Evolutionary conservation across 805 yeast genomes (phyloP).

Genomic region (Starmerella tilneyi): DNA sequence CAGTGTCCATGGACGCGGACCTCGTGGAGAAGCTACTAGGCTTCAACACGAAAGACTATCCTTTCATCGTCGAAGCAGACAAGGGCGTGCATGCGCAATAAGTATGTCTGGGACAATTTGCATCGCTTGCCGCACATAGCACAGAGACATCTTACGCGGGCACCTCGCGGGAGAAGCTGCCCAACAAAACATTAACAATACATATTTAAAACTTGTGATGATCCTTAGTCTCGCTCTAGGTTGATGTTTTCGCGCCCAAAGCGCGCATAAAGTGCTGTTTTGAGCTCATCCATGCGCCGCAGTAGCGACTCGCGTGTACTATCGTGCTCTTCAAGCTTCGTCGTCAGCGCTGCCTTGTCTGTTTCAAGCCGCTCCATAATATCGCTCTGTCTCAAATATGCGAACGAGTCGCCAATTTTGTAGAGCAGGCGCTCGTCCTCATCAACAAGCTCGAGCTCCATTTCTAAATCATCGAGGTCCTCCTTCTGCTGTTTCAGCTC

Average conservation of each 20-base stretch:
- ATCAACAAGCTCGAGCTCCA: slow-evolving; percentile 80
- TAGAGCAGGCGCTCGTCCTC: slow-evolving; percentile 42
- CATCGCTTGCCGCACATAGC: too few relatives aligned
- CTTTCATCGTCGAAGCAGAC: slow-evolving; percentile 41
- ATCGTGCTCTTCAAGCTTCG: slow-evolving; percentile 40
- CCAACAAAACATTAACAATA: neutral
- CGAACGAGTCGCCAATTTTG: slow-evolving; percentile 70
- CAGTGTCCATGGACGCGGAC: slow-evolving; percentile 34
- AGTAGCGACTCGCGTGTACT: slow-evolving; percentile 43
- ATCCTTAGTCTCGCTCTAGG: slow-evolving; percentile 45
- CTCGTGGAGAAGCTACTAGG: slow-evolving; percentile 22
- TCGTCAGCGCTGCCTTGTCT: slow-evolving; percentile 47
- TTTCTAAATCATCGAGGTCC: slow-evolving; percentile 70
- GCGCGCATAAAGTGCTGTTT: slow-evolving; percentile 68
- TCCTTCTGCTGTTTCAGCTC: slow-evolving; percentile 61
- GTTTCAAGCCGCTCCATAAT: slow-evolving; percentile 59
- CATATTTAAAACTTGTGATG: too few relatives aligned
- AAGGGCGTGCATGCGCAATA: slow-evolving; percentile 27
- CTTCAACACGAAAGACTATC: slow-evolving; percentile 29
- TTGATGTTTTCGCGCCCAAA: slow-evolving; percentile 77
- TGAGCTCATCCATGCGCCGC: slow-evolving; percentile 48
- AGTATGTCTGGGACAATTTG: too few relatives aligned
- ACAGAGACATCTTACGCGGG: neutral
- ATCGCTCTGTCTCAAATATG: slow-evolving; percentile 54
- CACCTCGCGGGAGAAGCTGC: neutral